phyloP scores from a whole-genome alignment of 1,284 basidiomycete species.

The Clitocybe nebularis region DNA sequence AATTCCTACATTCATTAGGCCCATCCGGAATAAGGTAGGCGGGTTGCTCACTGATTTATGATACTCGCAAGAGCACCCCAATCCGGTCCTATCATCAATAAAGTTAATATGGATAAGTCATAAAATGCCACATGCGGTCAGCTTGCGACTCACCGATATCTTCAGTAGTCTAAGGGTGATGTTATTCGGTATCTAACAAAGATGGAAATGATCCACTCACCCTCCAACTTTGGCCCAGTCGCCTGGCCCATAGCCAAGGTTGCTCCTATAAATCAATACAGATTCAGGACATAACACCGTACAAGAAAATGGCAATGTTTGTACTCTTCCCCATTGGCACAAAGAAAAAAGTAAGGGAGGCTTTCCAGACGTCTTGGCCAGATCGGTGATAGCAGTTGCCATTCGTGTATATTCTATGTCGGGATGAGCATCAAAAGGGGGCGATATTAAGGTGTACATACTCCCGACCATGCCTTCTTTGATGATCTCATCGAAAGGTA shows the following conservation, averaged over 20 bases:
- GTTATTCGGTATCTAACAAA: background rate
- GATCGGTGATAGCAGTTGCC: conserved; percentile 40
- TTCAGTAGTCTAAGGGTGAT: conserved; percentile 40
- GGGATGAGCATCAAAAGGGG: conserved; percentile 1
- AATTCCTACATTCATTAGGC: conserved; percentile 34
- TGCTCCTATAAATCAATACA: conserved; percentile 37
- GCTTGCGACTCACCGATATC: conserved; percentile 50
- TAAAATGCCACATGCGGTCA: conserved; percentile 12
- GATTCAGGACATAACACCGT: background rate
- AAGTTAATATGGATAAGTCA: conserved; percentile 21
- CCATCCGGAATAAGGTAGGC: too few relatives aligned
- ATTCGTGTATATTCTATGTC: conserved; percentile 43
- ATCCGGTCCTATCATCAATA: conserved; percentile 17
- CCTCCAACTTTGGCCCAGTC: conserved; percentile 56
- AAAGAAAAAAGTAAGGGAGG: conserved; percentile 45
- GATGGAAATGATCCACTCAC: conserved; percentile 29
- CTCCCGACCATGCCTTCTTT: conserved; percentile 46
- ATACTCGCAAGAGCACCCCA: conserved; percentile 30
- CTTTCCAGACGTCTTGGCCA: conserved; percentile 34
- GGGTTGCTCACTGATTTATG: conserved; percentile 28
- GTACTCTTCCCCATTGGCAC: conserved; percentile 44
- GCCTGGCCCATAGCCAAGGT: conserved; percentile 55
- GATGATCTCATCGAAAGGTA: conserved; percentile 45
- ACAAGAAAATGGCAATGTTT: background rate
- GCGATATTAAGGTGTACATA: conserved; percentile 28